These are phyloP conservation scores for Aspergillus sergii DNA, from an alignment of 2,329 filamentous ascomycete genomes.

Conservation along the genomic window DNA sequence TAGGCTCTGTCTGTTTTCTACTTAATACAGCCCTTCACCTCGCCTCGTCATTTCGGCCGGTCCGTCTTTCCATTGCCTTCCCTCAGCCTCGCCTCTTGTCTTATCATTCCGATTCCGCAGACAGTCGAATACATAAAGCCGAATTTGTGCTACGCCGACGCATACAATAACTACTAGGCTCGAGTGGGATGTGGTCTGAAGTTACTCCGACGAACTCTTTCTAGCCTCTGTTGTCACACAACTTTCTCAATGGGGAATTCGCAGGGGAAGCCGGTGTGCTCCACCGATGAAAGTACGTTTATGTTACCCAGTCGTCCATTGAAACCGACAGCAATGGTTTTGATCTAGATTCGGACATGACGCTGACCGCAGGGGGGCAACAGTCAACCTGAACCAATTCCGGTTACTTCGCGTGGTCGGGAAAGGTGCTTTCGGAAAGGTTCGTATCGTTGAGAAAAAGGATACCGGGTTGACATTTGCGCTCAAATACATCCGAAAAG, in stretches of 20 bases:
- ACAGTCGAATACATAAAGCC: neutral
- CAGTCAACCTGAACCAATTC: slow-evolving; percentile 97
- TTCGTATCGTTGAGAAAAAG: slow-evolving; percentile 96
- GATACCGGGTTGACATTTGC: slow-evolving; percentile 93
- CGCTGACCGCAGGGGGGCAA: slow-evolving; percentile 20
- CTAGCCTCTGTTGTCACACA: slow-evolving; percentile 21
- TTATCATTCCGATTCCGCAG: neutral
- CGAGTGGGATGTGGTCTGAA: slow-evolving; percentile 27
- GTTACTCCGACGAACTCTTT: slow-evolving; percentile 25
- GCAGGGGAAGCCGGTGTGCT: slow-evolving; percentile 89
- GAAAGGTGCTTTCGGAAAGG: slow-evolving; percentile 97
- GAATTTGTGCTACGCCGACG: slow-evolving; percentile 2
- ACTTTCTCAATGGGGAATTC: slow-evolving; percentile 78
- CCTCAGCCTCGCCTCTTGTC: neutral
- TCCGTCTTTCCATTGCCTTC: neutral
- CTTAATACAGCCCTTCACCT: slow-evolving; percentile 14
- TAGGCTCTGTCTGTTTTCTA: slow-evolving; percentile 5
- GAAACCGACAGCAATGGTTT: neutral
- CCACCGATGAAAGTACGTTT: slow-evolving; percentile 84
- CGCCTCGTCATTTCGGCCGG: slow-evolving; percentile 5
- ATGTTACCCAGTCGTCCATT: neutral
- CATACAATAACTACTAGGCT: slow-evolving; percentile 1
- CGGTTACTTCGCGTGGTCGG: slow-evolving; percentile 92
- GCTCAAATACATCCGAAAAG: slow-evolving; percentile 97
- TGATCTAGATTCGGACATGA: neutral